A percentile compares a stretch with the other conserved stretches of the same genome.
Evolutionary conservation across 441 rosid genomes (phyloP).

Genomic region (Gossypium gossypioides): DNA sequence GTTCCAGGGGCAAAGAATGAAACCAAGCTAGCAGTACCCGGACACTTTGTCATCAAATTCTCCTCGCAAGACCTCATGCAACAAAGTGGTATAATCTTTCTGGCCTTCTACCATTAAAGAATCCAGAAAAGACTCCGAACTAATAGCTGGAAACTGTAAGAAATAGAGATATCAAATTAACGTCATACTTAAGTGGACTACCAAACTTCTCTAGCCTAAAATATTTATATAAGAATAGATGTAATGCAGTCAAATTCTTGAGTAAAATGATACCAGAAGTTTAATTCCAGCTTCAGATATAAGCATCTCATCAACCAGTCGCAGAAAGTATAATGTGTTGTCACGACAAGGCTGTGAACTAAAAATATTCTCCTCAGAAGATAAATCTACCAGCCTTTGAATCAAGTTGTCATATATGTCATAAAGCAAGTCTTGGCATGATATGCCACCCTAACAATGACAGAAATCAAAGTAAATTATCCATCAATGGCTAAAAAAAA

Average conservation of each 20-base stretch:
- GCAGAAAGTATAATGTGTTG: constrained; percentile 74
- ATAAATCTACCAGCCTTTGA: constrained; percentile 62
- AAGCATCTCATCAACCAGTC: constrained; percentile 85
- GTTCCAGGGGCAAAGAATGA: constrained; percentile 12
- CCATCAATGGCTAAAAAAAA: constrained; percentile 1
- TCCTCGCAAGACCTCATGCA: constrained; percentile 55
- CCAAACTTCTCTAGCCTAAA: neutral
- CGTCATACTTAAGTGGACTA: neutral
- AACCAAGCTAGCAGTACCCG: constrained; percentile 40
- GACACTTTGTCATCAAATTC: constrained; percentile 46
- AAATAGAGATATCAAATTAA: constrained; percentile 14
- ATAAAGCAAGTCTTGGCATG: constrained; percentile 53
- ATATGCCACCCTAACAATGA: constrained; percentile 46
- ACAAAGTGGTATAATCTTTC: constrained; percentile 44
- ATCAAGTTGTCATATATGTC: constrained; percentile 72
- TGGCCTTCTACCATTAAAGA: constrained; percentile 55
- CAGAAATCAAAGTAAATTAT: constrained; percentile 20
- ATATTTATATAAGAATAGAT: neutral
- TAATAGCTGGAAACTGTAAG: constrained; percentile 80
- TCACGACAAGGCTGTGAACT: constrained; percentile 90
- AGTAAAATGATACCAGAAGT: constrained; percentile 48
- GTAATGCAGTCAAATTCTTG: neutral
- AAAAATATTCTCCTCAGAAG: constrained; percentile 79
- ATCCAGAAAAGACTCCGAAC: constrained; percentile 47
- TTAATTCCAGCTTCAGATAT: constrained; percentile 68